Conservation (phyloP, 2,329 filamentous ascomycete genomes). For the Ophiostoma populinum region DNA sequence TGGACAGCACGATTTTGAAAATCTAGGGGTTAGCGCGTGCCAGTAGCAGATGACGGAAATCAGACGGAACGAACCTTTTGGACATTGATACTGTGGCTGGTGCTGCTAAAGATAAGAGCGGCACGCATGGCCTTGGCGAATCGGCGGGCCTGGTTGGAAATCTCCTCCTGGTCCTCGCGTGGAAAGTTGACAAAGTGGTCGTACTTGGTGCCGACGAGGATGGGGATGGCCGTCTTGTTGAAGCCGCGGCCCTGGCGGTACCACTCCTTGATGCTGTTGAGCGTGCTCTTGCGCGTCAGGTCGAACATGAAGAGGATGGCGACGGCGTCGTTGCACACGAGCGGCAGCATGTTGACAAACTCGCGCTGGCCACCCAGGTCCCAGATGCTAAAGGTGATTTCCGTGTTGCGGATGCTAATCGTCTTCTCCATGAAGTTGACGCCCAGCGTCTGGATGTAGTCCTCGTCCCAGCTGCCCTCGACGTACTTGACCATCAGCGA, state of each 20-base stretch:
- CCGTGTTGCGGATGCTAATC: slow-evolving; percentile 96
- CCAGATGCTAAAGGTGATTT: slow-evolving; percentile 99
- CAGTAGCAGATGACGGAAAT: neutral
- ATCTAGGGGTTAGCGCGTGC: slow-evolving; percentile 41
- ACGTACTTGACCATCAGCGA: slow-evolving; percentile 99
- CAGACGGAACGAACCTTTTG: slow-evolving; percentile 52
- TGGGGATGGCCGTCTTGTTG: slow-evolving; percentile 99
- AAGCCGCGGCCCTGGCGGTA: slow-evolving; percentile 94
- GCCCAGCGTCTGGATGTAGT: slow-evolving; percentile 96
- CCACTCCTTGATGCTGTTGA: slow-evolving; percentile 99
- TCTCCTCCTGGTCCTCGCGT: slow-evolving; percentile 93
- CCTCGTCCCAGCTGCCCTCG: slow-evolving; percentile 97
- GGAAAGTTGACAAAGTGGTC: slow-evolving; percentile 99
- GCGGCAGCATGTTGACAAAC: slow-evolving; percentile 97
- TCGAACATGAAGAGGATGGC: slow-evolving; percentile 99
- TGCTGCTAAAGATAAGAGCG: slow-evolving; percentile 94
- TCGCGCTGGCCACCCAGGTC: slow-evolving; percentile 94
- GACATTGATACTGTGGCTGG: slow-evolving; percentile 97
- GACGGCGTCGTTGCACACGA: slow-evolving; percentile 98
- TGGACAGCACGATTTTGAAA: slow-evolving; percentile 98
- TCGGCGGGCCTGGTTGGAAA: slow-evolving; percentile 87
- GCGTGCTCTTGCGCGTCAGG: slow-evolving; percentile 87
- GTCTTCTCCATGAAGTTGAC: slow-evolving; percentile 99
- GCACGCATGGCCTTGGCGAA: slow-evolving; percentile 98
- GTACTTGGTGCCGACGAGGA: slow-evolving; percentile 94